phyloP scores from a whole-genome alignment of 495 filamentous ascomycete species.

The Clavariopsis aquatica region DNA sequence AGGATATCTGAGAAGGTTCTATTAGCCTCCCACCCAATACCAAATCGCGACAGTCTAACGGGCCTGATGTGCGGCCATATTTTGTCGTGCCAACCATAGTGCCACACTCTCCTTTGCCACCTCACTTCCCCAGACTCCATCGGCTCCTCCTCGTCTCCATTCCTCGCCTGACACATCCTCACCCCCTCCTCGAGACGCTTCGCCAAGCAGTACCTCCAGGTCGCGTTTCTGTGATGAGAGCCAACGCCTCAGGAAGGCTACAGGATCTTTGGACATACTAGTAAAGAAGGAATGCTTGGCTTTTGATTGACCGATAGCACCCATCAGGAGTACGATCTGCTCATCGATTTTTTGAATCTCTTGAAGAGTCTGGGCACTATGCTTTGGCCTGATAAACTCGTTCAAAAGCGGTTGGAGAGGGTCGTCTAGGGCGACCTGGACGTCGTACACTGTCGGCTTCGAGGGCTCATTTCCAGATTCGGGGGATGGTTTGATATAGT shows the following conservation, averaged over 20 bases:
- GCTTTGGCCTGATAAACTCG: conserved; percentile 57
- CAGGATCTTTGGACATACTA: conserved; percentile 75
- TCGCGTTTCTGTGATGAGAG: conserved; percentile 84
- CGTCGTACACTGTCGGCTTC: conserved; percentile 74
- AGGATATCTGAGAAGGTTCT: too few species aligned
- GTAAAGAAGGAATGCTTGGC: conserved; percentile 84
- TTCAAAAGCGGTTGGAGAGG: conserved; percentile 70
- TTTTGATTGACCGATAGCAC: conserved; percentile 74
- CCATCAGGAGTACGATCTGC: conserved; percentile 75
- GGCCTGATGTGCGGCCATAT: conserved; percentile 12
- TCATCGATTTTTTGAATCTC: conserved; percentile 75
- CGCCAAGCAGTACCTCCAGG: conserved; percentile 84
- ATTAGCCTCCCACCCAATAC: too few species aligned
- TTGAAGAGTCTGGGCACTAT: conserved; percentile 63
- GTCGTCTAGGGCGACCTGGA: conserved; percentile 82
- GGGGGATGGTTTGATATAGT: conserved; percentile 57
- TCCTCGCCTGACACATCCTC: conserved; percentile 57
- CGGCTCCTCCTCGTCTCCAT: conserved; percentile 58
- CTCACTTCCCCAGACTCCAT: conserved; percentile 55
- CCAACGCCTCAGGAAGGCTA: conserved; percentile 78
- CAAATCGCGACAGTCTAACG: too few species aligned
- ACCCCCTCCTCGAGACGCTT: conserved; percentile 61
- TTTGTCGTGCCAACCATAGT: conserved; percentile 38
- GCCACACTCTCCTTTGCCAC: conserved; percentile 42
- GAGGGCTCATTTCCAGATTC: conserved; percentile 44